Conservation (phyloP, 176 grass and related monocot genomes). For the Cenchrus purpureus region DNA sequence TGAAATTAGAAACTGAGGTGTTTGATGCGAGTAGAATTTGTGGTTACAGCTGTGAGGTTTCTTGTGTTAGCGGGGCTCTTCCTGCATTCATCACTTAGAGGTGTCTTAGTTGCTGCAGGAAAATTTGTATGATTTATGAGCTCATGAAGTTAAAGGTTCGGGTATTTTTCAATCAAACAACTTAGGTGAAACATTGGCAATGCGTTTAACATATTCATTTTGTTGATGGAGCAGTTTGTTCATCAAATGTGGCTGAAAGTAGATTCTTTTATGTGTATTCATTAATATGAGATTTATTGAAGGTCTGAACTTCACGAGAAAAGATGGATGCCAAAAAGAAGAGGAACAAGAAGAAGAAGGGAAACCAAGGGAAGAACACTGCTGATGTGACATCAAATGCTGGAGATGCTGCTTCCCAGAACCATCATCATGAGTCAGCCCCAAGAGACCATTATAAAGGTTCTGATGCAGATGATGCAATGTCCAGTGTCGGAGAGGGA, state of each 20-base stretch:
- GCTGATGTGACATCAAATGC: constrained; percentile 51
- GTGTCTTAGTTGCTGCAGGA: not conserved
- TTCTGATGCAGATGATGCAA: constrained; percentile 40
- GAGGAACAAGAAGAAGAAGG: constrained; percentile 88
- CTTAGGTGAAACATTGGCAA: not conserved
- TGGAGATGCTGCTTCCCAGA: constrained; percentile 44
- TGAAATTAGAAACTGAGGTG: too few species aligned
- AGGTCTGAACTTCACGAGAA: constrained; percentile 20
- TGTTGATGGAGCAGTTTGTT: not conserved
- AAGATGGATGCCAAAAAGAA: constrained; percentile 91
- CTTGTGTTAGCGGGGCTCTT: not conserved
- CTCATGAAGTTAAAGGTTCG: not conserved
- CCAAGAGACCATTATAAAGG: constrained; percentile 35
- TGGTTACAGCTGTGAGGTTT: not conserved
- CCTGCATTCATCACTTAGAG: not conserved
- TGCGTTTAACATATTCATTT: not conserved
- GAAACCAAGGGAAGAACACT: constrained; percentile 67
- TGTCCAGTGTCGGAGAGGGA: constrained; percentile 46
- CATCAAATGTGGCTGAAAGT: constrained; percentile 25
- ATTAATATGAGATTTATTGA: not conserved
- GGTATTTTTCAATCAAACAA: not conserved
- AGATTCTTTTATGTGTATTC: not conserved
- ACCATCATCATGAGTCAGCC: constrained; percentile 36
- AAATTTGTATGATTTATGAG: not conserved
- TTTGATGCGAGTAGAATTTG: not conserved